A percentile compares a stretch with the other conserved stretches of the same genome.
These are phyloP conservation scores for Pichia phayaonensis DNA, from an alignment of 805 yeast species.

Conservation along the genomic window DNA sequence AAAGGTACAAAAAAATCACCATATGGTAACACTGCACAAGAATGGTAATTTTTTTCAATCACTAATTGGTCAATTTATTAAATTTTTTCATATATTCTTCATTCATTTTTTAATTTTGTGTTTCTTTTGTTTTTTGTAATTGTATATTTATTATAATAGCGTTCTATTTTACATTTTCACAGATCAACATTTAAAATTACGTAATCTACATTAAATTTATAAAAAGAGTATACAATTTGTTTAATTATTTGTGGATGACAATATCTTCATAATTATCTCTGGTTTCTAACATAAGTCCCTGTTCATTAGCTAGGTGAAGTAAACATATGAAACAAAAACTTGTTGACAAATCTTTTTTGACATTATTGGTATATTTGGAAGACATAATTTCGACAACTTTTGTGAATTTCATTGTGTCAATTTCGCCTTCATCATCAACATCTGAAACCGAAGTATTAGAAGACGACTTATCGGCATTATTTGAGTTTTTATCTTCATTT, in stretches of 20 bases:
- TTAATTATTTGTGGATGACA: constrained; percentile 19
- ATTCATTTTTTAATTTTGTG: neutral
- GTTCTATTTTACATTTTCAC: neutral
- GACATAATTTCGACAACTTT: constrained; percentile 32
- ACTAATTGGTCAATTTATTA: too few species aligned
- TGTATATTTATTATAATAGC: neutral
- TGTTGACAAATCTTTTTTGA: constrained; percentile 37
- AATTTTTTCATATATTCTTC: neutral
- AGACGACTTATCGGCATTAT: neutral
- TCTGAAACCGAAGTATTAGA: neutral
- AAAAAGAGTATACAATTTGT: neutral
- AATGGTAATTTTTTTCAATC: constrained; percentile 42
- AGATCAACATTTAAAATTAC: neutral
- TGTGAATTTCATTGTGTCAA: constrained; percentile 21
- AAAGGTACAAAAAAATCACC: constrained; percentile 61
- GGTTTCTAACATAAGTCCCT: constrained; percentile 34
- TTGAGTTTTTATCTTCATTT: constrained; percentile 9
- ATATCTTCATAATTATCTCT: constrained; percentile 32
- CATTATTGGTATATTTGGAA: constrained; percentile 31
- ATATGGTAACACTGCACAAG: constrained; percentile 63
- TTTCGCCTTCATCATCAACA: constrained; percentile 3
- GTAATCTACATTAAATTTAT: neutral
- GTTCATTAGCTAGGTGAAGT: constrained; percentile 43
- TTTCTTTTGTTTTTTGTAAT: neutral
- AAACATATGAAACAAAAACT: constrained; percentile 45